Evolutionary conservation across 352 stramenopile genomes (phyloP).

Genomic region (Pilasporangium apinafurcum): DNA sequence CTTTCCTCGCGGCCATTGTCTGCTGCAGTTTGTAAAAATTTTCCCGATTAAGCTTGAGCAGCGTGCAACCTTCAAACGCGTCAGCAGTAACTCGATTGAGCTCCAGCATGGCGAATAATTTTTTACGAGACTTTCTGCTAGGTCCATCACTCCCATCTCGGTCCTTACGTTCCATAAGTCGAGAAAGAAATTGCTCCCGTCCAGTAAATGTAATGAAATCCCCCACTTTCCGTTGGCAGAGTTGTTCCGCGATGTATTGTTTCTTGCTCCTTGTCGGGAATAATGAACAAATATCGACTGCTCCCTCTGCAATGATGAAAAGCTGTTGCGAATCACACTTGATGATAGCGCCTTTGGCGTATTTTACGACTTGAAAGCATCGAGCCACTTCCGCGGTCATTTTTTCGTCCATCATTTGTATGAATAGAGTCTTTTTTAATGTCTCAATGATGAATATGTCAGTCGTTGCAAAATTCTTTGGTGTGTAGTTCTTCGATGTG

Average conservation of each 20-base stretch:
- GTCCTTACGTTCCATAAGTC: conserved; percentile 26
- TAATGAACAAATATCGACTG: conserved; percentile 50
- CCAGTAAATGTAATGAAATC: conserved; percentile 57
- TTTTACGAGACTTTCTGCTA: conserved; percentile 40
- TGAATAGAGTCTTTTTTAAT: conserved; percentile 53
- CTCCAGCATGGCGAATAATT: conserved; percentile 49
- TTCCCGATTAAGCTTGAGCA: conserved; percentile 53
- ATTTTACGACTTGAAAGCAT: conserved; percentile 53
- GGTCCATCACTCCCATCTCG: conserved; percentile 8
- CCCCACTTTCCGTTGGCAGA: conserved; percentile 45
- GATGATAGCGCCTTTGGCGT: conserved; percentile 33
- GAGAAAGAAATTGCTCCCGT: conserved; percentile 34
- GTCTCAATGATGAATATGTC: conserved; percentile 26
- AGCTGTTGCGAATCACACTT: conserved; percentile 47
- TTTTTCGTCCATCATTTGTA: conserved; percentile 56
- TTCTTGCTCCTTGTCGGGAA: conserved; percentile 31
- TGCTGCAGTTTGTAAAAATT: conserved; percentile 36
- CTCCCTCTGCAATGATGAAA: conserved; percentile 45
- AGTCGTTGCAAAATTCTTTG: too few relatives aligned
- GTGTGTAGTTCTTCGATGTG: too few relatives aligned
- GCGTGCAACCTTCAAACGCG: conserved; percentile 36
- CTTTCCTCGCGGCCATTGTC: conserved; percentile 11
- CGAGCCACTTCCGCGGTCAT: conserved; percentile 37
- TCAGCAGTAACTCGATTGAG: conserved; percentile 54
- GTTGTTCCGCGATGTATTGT: conserved; percentile 42